Base-by-base conservation (phyloP, 164 flowering plant genomes). In the Litsea cubeba region DNA sequence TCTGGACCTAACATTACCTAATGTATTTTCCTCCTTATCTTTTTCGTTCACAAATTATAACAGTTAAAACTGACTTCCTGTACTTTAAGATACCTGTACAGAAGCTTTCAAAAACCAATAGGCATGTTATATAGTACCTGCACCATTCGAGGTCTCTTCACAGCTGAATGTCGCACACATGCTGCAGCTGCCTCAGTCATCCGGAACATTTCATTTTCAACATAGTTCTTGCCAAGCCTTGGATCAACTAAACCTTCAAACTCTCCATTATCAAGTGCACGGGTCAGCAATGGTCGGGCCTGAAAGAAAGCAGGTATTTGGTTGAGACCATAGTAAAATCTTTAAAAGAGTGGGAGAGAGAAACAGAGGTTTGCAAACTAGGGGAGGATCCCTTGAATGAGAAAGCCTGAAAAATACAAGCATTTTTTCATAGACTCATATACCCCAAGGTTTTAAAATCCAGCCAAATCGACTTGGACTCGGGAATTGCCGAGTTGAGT, bases 221-320 rank as follows among this genome's bases (percentile, higher is more conserved):
- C 85, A 72, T 81, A 94, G 75, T 87, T 87, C 28, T 81, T 79
- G 72, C 74, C 86, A 50, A 92, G 90, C 83, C 85, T 87, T 68
- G 93, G 90, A 84, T 94, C 98, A 51, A 76, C 87, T 78, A 94
- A 70, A 24, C 58, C 83, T 28, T 85, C 85, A 71, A 87, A 84
- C 40, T 87, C 85, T 65, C 81, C 77, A 58, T 46, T 79, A 2
- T 89, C 93, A 50, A 94, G 83, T 28, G 93, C 92, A 64, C 85
- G 80, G 72, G 74, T 81, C 66, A 94, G 88, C 83, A 91, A 85
- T 75, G 96, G 98, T 15, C 97, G 94, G 77, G 97, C 98, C 98
- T 91, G 85, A 71, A 60, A 76, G 46, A 30, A 66, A 15, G 32
- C 32, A 17, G 17, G 67, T 28, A 25, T 64, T 64, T 64, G 28